phyloP scores from a whole-genome alignment of 495 filamentous ascomycete species.

The Aspergillus avenaceus region DNA sequence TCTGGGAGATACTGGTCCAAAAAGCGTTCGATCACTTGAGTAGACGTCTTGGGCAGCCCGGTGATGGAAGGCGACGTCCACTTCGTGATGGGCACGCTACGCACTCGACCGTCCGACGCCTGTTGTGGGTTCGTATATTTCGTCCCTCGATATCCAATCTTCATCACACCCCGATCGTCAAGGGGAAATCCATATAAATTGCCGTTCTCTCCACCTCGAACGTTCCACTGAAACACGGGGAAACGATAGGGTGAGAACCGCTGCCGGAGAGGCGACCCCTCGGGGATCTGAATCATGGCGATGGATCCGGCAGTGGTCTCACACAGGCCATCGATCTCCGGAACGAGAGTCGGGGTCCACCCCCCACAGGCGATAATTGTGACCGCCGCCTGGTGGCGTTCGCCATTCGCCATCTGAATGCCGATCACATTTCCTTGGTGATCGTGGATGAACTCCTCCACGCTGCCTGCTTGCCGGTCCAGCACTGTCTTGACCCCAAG shows the following conservation, averaged over 20 bases:
- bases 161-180: conserved; percentile 32
- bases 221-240: conserved; percentile 28
- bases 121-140: conserved; percentile 36
- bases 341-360: conserved; percentile 66
- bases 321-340: conserved; percentile 27
- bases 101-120: conserved; percentile 19
- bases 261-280: conserved; percentile 18
- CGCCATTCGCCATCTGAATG: conserved; percentile 30
- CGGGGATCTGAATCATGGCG: conserved; percentile 17
- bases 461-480: conserved; percentile 12
- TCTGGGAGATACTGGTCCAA: conserved; percentile 32
- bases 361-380: conserved; percentile 72
- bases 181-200: conserved; percentile 39
- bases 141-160: conserved; percentile 43
- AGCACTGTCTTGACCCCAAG: conserved; percentile 34
- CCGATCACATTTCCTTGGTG: conserved; percentile 12
- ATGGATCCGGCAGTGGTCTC: conserved; percentile 44
- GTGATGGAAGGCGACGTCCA: conserved; percentile 22
- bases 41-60: conserved; percentile 8
- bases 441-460: conserved; percentile 19
- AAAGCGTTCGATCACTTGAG: conserved; percentile 22
- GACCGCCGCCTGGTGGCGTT: conserved; percentile 50
- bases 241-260: conserved; percentile 19
- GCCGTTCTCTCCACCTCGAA: conserved; percentile 25
- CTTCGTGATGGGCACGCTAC: conserved; percentile 31